phyloP scores from a whole-genome alignment of 1,139 yeast species.

The Blastobotrys elegans region DNA sequence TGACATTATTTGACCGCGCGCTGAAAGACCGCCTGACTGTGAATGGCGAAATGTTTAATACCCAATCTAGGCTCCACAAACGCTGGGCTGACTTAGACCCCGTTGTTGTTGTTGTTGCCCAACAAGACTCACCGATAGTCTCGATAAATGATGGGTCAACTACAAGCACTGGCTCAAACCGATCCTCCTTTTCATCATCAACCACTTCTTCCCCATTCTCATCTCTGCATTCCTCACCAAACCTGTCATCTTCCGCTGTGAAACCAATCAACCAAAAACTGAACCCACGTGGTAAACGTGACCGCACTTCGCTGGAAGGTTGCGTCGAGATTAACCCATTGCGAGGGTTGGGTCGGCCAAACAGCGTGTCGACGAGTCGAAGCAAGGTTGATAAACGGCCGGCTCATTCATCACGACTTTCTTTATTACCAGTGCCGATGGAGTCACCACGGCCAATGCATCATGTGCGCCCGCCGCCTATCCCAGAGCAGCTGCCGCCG shows the following conservation, averaged over 20 bases:
- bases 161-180: not conserved
- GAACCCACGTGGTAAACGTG: not conserved
- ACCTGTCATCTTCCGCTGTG: not conserved
- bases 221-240: constrained; percentile 13
- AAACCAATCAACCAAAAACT: constrained; percentile 7
- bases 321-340: constrained; percentile 11
- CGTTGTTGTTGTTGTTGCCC: not conserved
- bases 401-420: constrained; percentile 2
- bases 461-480: constrained; percentile 8
- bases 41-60: constrained; percentile 19
- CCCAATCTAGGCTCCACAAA: constrained; percentile 20
- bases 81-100: constrained; percentile 18
- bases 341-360: constrained; percentile 10
- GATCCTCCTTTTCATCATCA: constrained; percentile 8
- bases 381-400: not conserved
- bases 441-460: constrained; percentile 13
- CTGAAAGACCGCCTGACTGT: constrained; percentile 20
- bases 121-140: constrained; percentile 2
- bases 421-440: constrained; percentile 10
- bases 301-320: constrained; percentile 5
- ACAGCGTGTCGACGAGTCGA: not conserved
- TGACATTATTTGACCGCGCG: constrained; percentile 23
- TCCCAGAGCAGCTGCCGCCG: constrained; percentile 1
- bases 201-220: constrained; percentile 12
- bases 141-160: no score